Evolutionary conservation across 257 asterid genomes (phyloP).

Genomic region (Solanum dulcamara): DNA sequence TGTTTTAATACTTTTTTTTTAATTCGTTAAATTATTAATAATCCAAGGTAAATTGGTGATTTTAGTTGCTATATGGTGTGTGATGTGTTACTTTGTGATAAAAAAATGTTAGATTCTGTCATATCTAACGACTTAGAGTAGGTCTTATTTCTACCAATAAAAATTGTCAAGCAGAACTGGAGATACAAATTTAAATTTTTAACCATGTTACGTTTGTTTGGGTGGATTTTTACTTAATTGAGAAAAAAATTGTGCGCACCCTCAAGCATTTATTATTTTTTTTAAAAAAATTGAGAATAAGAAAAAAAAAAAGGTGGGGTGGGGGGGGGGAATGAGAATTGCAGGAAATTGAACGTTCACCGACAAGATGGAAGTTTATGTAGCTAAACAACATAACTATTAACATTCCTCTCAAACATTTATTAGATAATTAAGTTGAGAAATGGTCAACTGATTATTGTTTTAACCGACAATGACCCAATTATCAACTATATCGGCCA

Average conservation of each 20-base stretch:
- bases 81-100: slow-evolving; percentile 8
- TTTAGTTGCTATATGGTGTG: not conserved
- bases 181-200: slow-evolving; percentile 25
- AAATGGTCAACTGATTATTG: not conserved
- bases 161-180: not conserved
- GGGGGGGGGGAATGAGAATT: not conserved
- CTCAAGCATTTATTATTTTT: not conserved
- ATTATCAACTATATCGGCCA: not conserved
- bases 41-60: slow-evolving; percentile 15
- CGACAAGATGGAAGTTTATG: not conserved
- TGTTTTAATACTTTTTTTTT: not conserved
- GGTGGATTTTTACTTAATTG: not conserved
- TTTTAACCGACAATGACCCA: not conserved
- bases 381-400: too few species aligned
- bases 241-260: not conserved
- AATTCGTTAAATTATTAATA: not conserved
- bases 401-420: too few species aligned
- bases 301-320: too few species aligned
- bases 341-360: not conserved
- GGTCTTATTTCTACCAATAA: not conserved
- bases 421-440: not conserved
- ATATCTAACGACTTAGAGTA: not conserved
- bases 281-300: not conserved
- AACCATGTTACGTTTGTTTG: not conserved
- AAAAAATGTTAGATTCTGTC: slow-evolving; percentile 4